A percentile compares a stretch with the other conserved stretches of the same genome.
Conservation (phyloP, 495 filamentous ascomycete genomes). For the Aspergillus homomorphus region DNA sequence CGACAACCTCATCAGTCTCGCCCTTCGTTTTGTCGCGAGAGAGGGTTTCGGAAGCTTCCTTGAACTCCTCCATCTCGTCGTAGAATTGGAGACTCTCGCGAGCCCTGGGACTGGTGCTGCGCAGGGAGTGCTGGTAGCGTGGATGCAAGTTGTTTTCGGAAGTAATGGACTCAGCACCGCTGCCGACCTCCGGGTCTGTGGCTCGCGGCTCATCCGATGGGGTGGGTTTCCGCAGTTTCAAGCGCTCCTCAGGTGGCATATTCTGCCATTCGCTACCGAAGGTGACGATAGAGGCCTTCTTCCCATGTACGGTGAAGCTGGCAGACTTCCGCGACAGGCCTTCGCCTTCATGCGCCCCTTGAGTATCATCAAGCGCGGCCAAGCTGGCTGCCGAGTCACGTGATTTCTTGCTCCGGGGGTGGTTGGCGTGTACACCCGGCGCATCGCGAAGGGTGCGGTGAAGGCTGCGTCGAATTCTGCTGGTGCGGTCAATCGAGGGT, state of each 20-base stretch:
- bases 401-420: slow-evolving; percentile 71
- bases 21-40: slow-evolving; percentile 10
- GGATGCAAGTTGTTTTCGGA: slow-evolving; percentile 24
- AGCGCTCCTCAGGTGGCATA: slow-evolving; percentile 73
- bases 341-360: slow-evolving; percentile 49
- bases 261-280: slow-evolving; percentile 89
- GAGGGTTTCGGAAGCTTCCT: slow-evolving; percentile 12
- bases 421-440: slow-evolving; percentile 59
- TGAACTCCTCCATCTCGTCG: slow-evolving; percentile 28
- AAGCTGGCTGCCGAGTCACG: slow-evolving; percentile 66
- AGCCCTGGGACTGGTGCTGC: slow-evolving; percentile 40
- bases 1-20: slow-evolving; percentile 15
- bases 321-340: slow-evolving; percentile 72
- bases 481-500: slow-evolving; percentile 33
- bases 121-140: slow-evolving; percentile 34
- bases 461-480: slow-evolving; percentile 78
- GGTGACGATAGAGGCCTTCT: slow-evolving; percentile 94
- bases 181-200: slow-evolving; percentile 36
- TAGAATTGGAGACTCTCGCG: slow-evolving; percentile 27
- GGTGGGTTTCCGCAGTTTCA: slow-evolving; percentile 55
- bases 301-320: slow-evolving; percentile 94
- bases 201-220: slow-evolving; percentile 43
- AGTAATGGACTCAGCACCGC: slow-evolving; percentile 31
- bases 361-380: slow-evolving; percentile 58
- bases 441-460: slow-evolving; percentile 89